Evolutionary conservation across 2,329 filamentous ascomycete genomes (phyloP).

Genomic region (Cordyceps fumosorosea): DNA sequence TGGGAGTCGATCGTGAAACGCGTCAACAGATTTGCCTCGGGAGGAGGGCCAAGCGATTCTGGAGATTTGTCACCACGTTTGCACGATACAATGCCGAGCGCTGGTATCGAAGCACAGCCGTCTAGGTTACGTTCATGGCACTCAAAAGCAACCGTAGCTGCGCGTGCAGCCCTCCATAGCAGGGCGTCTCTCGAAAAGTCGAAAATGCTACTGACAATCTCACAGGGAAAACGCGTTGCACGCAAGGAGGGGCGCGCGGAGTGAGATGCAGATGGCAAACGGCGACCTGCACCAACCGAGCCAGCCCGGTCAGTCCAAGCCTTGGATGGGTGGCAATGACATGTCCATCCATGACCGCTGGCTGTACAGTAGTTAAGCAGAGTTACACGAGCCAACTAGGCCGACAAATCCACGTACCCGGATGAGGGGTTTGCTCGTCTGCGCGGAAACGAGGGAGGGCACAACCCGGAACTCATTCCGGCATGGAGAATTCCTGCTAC

Average conservation of each 20-base stretch:
- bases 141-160: not conserved
- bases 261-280: not conserved
- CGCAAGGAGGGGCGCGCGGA: not conserved
- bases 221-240: not conserved
- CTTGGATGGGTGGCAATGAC: not conserved
- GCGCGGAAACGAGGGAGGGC: not conserved
- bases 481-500: not conserved
- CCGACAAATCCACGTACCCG: not conserved
- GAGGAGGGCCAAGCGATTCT: not conserved
- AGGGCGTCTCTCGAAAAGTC: not conserved
- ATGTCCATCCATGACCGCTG: not conserved
- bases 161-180: not conserved
- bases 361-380: not conserved
- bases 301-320: not conserved
- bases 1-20: constrained; percentile 4
- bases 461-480: not conserved
- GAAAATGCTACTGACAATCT: not conserved
- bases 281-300: not conserved
- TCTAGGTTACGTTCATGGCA: not conserved
- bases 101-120: not conserved
- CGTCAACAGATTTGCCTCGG: not conserved
- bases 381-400: not conserved
- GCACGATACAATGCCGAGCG: not conserved
- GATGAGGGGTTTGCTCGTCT: not conserved
- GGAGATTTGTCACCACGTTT: not conserved